Evolutionary conservation across 106 monocot species (phyloP).

Genomic region (Ottelia alismoides): DNA sequence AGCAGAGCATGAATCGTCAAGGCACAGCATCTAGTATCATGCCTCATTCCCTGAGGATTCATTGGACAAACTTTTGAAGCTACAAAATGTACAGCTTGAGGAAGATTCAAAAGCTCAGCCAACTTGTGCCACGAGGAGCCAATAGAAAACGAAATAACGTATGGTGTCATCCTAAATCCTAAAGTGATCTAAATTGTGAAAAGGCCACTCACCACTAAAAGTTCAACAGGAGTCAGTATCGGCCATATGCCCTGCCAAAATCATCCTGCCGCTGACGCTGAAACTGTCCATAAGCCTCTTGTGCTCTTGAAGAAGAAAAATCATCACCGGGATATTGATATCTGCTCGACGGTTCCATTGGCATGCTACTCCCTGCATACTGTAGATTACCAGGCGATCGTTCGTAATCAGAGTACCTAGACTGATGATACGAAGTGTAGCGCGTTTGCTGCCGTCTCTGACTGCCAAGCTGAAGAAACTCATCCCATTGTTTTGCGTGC

Average conservation of each 20-base stretch:
- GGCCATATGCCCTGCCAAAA: slow-evolving; percentile 37
- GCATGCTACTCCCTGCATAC: slow-evolving; percentile 17
- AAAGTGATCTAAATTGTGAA: too few relatives aligned
- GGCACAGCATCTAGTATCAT: too few relatives aligned
- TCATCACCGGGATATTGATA: slow-evolving; percentile 40
- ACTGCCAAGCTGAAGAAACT: slow-evolving; percentile 49
- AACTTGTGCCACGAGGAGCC: too few relatives aligned
- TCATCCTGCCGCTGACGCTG: slow-evolving; percentile 35
- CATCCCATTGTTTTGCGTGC: slow-evolving; percentile 75
- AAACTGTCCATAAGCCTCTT: slow-evolving; percentile 48
- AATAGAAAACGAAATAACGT: too few relatives aligned
- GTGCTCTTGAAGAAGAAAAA: slow-evolving; percentile 39
- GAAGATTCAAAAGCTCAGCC: too few relatives aligned
- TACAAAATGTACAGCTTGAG: too few relatives aligned
- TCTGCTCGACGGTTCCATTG: slow-evolving; percentile 29
- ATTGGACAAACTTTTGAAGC: too few relatives aligned
- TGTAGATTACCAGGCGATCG: slow-evolving; percentile 29
- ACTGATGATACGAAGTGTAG: slow-evolving; percentile 34
- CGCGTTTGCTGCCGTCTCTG: slow-evolving; percentile 34
- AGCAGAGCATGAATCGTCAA: too few relatives aligned
- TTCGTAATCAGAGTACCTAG: slow-evolving; percentile 35
- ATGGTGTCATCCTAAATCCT: too few relatives aligned
- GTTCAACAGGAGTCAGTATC: slow-evolving; percentile 24
- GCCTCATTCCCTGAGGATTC: too few relatives aligned
- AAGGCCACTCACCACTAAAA: slow-evolving; percentile 39